A percentile compares a stretch with the other conserved stretches of the same genome.
These are phyloP conservation scores for Pyrus pyrifolia DNA, from an alignment of 306 rosid genomes.

Conservation along the genomic window DNA sequence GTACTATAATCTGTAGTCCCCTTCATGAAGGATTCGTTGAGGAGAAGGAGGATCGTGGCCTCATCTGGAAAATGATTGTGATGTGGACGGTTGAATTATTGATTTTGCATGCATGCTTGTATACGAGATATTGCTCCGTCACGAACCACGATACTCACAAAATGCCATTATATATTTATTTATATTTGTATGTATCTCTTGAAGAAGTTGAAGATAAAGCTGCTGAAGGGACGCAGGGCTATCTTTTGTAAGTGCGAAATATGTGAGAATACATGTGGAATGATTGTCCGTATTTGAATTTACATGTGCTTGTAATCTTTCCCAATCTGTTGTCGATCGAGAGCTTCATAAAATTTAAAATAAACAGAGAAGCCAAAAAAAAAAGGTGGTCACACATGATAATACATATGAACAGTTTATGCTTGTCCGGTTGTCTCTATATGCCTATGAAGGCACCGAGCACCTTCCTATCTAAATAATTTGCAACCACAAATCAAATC, in stretches of 20 bases:
- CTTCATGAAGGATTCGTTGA: not conserved
- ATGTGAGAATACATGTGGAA: slow-evolving; percentile 2
- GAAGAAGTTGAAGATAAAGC: not conserved
- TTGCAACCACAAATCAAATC: too few species aligned
- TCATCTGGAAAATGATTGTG: not conserved
- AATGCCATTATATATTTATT: not conserved
- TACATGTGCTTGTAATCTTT: slow-evolving; percentile 7
- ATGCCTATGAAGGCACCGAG: too few species aligned
- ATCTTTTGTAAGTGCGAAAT: not conserved
- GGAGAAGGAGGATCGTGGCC: not conserved
- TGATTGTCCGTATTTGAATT: not conserved
- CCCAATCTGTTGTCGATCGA: not conserved
- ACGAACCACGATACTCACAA: not conserved
- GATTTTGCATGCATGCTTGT: not conserved
- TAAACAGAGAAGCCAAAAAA: not conserved
- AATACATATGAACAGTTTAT: too few species aligned
- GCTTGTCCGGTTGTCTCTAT: too few species aligned
- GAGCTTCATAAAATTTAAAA: not conserved
- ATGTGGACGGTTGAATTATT: not conserved
- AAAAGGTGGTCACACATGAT: not conserved
- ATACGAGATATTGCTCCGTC: not conserved
- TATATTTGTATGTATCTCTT: not conserved
- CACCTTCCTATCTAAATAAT: too few species aligned
- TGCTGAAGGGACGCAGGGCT: not conserved
- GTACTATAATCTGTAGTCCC: not conserved